Evolutionary conservation across 139 green algal species (phyloP), one percentile per base, ranked within the genome.

Genomic region (Volvox africanus): DNA sequence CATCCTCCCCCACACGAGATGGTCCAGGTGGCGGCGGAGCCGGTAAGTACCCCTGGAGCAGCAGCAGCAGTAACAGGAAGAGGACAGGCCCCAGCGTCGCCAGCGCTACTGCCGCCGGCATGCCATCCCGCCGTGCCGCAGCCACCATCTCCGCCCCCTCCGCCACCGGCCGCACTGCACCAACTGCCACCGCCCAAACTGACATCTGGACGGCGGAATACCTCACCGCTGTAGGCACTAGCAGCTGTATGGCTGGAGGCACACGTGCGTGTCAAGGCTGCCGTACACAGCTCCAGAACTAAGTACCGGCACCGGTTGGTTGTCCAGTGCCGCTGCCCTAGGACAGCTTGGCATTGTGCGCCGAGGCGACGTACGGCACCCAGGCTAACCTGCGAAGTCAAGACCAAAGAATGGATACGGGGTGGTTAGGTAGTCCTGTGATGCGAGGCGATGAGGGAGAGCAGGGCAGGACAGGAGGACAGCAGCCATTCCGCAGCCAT

Each of bases 261-360:
- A 2, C 36, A 68, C 36, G 78, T 84, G 22, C 36, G 78, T 32
- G 17, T 84, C 18, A 84, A 32, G 36, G 78, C 78, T 9, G 69
- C 69, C 37, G 85, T 89, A 68, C 69, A 73, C 26, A 89, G 37
- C 68, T 61, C 85, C 69, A 89, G 69, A 3, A 89, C 71, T 6
- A 26, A 82, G 85, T 82, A 89, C 1, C 85, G 85, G 85, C 85
- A 89, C 36, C 85, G 68, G 69, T 89, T 89, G 67, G 85, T 89
- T 20, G 85, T 17, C 85, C 85, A 89, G 69, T 89, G 85, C 14
- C 85, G 85, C 20, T 75, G 37, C 2, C 85, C 85, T n/a, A 89
- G 85, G 28, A 89, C 85, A 1, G 69, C 44, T 19, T 55, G 62
- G 68, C 85, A 89, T 37, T 16, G 37, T n/a, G 85, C 69, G 6